A percentile compares a stretch with the other conserved stretches of the same genome.
phyloP scores from a whole-genome alignment of 495 filamentous ascomycete genomes.

The Pyronema omphalodes region DNA sequence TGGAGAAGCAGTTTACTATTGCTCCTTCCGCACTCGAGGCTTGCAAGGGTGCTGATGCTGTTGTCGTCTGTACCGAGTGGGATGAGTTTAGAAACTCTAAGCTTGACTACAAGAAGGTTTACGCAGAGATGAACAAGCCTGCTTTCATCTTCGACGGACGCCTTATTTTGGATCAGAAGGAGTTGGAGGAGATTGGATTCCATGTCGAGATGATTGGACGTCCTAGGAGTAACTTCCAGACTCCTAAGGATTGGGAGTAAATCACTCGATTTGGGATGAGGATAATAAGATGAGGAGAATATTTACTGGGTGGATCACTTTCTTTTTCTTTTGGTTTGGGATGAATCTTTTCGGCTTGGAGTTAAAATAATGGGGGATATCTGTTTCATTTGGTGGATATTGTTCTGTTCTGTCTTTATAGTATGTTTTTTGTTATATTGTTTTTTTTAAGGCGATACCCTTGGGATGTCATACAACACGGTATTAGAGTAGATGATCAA shows the following conservation, averaged over 20 bases:
- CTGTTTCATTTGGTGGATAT: too few relatives aligned
- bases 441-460: too few relatives aligned
- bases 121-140: constrained; percentile 42
- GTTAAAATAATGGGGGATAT: too few relatives aligned
- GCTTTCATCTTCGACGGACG: constrained; percentile 57
- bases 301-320: too few relatives aligned
- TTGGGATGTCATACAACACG: too few relatives aligned
- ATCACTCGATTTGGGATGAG: neutral
- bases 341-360: too few relatives aligned
- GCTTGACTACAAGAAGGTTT: constrained; percentile 24
- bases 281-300: too few relatives aligned
- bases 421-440: too few relatives aligned
- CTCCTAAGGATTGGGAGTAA: constrained; percentile 18
- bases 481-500: too few relatives aligned
- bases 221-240: constrained; percentile 10
- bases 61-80: constrained; percentile 47
- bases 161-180: constrained; percentile 37
- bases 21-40: constrained; percentile 36
- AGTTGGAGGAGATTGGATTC: constrained; percentile 40
- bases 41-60: constrained; percentile 33
- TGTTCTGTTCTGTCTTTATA: too few relatives aligned
- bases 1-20: constrained; percentile 28
- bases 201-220: constrained; percentile 34
- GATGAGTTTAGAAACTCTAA: constrained; percentile 35
- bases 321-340: too few relatives aligned